A percentile compares a stretch with the other conserved stretches of the same genome.
Evolutionary conservation across 148 eudicot genomes (phyloP).

Genomic region (Fallopia convolvulus): DNA sequence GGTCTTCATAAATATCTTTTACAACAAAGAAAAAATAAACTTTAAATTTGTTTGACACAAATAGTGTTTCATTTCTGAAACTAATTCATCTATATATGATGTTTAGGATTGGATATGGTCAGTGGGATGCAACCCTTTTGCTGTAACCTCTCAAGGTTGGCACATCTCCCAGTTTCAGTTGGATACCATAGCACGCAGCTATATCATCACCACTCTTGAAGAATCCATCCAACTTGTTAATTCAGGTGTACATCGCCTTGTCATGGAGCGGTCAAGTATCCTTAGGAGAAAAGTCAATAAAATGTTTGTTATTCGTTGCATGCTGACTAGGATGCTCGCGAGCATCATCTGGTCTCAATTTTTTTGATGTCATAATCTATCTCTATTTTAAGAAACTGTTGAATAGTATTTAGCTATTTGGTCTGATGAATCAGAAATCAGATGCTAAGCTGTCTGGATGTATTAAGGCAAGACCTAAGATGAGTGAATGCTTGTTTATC

Average conservation of each 20-base stretch:
- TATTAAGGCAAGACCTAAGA: background rate
- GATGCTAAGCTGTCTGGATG: background rate
- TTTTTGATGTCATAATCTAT: background rate
- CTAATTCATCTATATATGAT: constrained; percentile 14
- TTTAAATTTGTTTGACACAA: constrained; percentile 5
- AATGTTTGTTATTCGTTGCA: background rate
- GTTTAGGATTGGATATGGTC: constrained; percentile 94
- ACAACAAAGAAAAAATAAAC: too few species aligned
- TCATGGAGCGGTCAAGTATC: constrained; percentile 84
- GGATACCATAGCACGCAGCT: constrained; percentile 86
- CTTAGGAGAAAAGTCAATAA: constrained; percentile 24
- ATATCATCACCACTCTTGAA: constrained; percentile 83
- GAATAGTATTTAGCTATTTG: background rate
- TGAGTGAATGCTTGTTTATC: background rate
- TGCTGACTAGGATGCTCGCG: constrained; percentile 1
- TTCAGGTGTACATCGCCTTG: constrained; percentile 64
- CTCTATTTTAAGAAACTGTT: background rate
- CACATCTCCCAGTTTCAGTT: constrained; percentile 64
- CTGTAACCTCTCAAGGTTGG: constrained; percentile 82
- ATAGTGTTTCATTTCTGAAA: background rate
- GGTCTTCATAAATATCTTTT: too few species aligned
- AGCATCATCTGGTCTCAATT: background rate
- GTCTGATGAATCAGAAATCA: constrained; percentile 2
- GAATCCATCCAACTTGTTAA: constrained; percentile 82
- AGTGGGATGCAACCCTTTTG: constrained; percentile 81